Percentiles rank a stretch among this genome's conserved stretches.
These are phyloP conservation scores for Extremus antarcticus DNA, from an alignment of 495 filamentous ascomycete species.

Conservation along the genomic window DNA sequence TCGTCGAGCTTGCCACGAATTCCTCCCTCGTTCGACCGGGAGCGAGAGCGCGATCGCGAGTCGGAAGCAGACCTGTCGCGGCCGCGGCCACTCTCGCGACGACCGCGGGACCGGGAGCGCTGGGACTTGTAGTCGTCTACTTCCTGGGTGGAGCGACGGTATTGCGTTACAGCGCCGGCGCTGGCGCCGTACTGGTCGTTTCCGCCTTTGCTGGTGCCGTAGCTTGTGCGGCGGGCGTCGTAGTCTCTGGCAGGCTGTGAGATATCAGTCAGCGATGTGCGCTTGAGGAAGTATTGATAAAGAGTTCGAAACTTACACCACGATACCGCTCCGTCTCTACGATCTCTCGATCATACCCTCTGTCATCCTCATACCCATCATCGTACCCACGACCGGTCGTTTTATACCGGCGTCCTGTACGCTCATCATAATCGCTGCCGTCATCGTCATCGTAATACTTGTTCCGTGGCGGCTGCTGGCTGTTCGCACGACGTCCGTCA, in stretches of 20 bases:
- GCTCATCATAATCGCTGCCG: slow-evolving; percentile 20
- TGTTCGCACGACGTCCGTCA: background rate
- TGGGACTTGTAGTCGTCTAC: slow-evolving; percentile 1
- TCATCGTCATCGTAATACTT: slow-evolving; percentile 15
- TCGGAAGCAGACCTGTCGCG: slow-evolving; percentile 2
- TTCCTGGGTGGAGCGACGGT: slow-evolving; percentile 13
- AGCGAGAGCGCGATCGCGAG: slow-evolving; percentile 10
- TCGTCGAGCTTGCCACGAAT: slow-evolving; percentile 17
- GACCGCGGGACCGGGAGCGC: slow-evolving; percentile 11
- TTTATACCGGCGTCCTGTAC: slow-evolving; percentile 1
- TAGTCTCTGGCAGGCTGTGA: slow-evolving; percentile 7
- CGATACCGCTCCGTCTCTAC: slow-evolving; percentile 19
- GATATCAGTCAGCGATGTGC: background rate
- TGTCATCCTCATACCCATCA: slow-evolving; percentile 3
- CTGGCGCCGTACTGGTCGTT: slow-evolving; percentile 11
- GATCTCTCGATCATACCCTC: slow-evolving; percentile 13
- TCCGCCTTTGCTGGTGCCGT: background rate
- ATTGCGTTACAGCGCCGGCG: slow-evolving; percentile 17
- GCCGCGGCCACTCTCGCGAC: slow-evolving; percentile 2
- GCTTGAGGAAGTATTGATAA: background rate
- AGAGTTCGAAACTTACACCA: slow-evolving; percentile 15
- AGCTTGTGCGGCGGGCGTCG: slow-evolving; percentile 5
- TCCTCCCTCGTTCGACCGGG: slow-evolving; percentile 5
- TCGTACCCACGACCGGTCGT: slow-evolving; percentile 10
- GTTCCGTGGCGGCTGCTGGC: slow-evolving; percentile 4